These are phyloP conservation scores for Lachancea cidri DNA, from an alignment of 805 yeast genomes.

Conservation along the genomic window DNA sequence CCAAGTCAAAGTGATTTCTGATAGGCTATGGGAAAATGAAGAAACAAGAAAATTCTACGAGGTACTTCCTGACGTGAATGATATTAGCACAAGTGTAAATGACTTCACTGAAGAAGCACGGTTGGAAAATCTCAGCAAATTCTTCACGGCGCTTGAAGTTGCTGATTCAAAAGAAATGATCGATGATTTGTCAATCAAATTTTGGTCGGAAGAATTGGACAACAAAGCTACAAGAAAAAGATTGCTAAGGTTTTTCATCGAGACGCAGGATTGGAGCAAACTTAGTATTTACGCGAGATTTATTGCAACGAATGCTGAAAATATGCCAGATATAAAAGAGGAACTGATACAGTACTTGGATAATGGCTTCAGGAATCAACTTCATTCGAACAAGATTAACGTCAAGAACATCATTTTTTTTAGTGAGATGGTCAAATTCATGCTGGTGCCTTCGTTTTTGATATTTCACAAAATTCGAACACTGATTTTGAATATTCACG, in stretches of 20 bases:
- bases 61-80: slow-evolving; percentile 41
- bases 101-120: slow-evolving; percentile 22
- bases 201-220: slow-evolving; percentile 47
- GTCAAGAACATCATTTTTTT: slow-evolving; percentile 58
- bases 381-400: slow-evolving; percentile 47
- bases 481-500: slow-evolving; percentile 47
- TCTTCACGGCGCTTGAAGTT: slow-evolving; percentile 40
- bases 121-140: slow-evolving; percentile 39
- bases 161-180: slow-evolving; percentile 44
- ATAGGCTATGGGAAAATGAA: slow-evolving; percentile 56
- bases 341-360: slow-evolving; percentile 54
- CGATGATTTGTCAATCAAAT: slow-evolving; percentile 43
- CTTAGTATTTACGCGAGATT: slow-evolving; percentile 58
- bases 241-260: slow-evolving; percentile 50
- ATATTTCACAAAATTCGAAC: slow-evolving; percentile 68
- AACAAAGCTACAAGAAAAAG: slow-evolving; percentile 70
- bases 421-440: slow-evolving; percentile 72
- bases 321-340: slow-evolving; percentile 45
- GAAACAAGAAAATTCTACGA: slow-evolving; percentile 64
- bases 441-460: slow-evolving; percentile 62
- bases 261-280: slow-evolving; percentile 42
- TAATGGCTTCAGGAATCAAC: slow-evolving; percentile 53
- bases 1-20: slow-evolving; percentile 15
- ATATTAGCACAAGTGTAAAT: slow-evolving; percentile 7
- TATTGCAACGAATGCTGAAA: slow-evolving; percentile 50